Percentiles rank a stretch among this genome's conserved stretches.
phyloP scores from a whole-genome alignment of 192 early-diverging fungal species.

The Polychytrium aggregatum region DNA sequence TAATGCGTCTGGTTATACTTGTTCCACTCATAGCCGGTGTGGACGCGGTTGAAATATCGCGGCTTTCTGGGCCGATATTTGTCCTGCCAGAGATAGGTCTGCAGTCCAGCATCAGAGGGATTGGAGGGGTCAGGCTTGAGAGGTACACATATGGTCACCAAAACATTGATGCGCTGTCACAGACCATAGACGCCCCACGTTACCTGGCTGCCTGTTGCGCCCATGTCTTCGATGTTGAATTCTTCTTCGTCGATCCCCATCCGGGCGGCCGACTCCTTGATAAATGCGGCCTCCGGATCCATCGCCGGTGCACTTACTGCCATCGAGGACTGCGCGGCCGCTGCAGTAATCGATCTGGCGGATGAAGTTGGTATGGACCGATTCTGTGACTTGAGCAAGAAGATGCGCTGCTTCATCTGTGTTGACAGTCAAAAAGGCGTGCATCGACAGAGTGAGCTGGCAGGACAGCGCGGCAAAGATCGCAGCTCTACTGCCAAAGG shows the following conservation, averaged over 20 bases:
- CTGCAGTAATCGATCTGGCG: not conserved
- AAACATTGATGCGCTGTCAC: too few relatives aligned
- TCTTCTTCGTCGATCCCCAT: conserved; percentile 69
- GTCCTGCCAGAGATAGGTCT: conserved; percentile 46
- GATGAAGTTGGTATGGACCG: not conserved
- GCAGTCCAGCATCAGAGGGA: too few relatives aligned
- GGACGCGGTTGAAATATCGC: conserved; percentile 91
- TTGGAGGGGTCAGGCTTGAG: too few relatives aligned
- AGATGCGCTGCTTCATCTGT: too few relatives aligned
- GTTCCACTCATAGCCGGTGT: conserved; percentile 99
- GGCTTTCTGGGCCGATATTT: conserved; percentile 94
- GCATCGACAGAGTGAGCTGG: too few relatives aligned
- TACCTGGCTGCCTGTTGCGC: too few relatives aligned
- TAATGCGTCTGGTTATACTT: conserved; percentile 99
- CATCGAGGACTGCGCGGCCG: not conserved
- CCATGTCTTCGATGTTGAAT: conserved; percentile 54
- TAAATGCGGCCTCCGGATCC: conserved; percentile 21
- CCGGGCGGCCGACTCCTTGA: conserved; percentile 58
- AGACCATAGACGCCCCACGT: not conserved
- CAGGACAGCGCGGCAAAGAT: too few relatives aligned
- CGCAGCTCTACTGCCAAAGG: too few relatives aligned
- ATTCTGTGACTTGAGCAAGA: too few relatives aligned
- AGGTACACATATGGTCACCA: too few relatives aligned
- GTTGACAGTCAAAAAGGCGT: too few relatives aligned
- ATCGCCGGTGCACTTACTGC: conserved; percentile 4